Conservation (phyloP, 202 grass and related monocot species). For the Tripidium arundinaceum region DNA sequence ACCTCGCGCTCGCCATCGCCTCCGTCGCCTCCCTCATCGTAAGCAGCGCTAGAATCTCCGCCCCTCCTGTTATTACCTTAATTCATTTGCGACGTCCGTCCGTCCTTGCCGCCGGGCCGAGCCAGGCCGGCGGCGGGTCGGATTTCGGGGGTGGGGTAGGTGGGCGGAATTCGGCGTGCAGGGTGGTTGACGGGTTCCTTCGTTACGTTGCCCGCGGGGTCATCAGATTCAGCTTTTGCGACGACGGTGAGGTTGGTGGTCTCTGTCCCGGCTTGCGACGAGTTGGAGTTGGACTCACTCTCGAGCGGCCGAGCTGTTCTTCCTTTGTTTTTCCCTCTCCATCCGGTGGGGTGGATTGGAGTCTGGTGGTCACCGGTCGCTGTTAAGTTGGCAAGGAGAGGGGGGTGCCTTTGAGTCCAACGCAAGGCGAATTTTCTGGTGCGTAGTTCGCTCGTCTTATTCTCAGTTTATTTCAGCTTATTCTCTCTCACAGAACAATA, state of each 20-base stretch:
- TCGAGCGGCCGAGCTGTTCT: too few species aligned
- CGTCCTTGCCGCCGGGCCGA: neutral
- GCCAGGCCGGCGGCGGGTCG: too few species aligned
- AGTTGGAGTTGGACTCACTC: too few species aligned
- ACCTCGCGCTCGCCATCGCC: constrained; percentile 67
- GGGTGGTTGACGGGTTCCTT: neutral
- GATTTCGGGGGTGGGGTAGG: neutral
- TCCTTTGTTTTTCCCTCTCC: too few species aligned
- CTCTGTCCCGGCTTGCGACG: neutral
- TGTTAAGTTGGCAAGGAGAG: neutral
- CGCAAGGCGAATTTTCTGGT: neutral
- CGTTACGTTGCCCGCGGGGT: neutral
- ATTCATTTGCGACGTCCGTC: neutral
- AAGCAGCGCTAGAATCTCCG: neutral
- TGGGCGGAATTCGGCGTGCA: neutral
- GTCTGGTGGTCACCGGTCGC: neutral
- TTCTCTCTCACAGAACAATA: too few species aligned
- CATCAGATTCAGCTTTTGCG: constrained; percentile 14
- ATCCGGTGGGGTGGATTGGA: too few species aligned
- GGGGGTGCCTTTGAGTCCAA: constrained; percentile 36
- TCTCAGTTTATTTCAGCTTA: too few species aligned
- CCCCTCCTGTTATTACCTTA: neutral
- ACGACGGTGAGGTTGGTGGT: constrained; percentile 17
- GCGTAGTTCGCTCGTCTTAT: too few species aligned
- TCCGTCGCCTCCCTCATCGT: constrained; percentile 72